Evolutionary conservation across 148 eudicot genomes (phyloP).

Genomic region (Chenopodium quinoa): DNA sequence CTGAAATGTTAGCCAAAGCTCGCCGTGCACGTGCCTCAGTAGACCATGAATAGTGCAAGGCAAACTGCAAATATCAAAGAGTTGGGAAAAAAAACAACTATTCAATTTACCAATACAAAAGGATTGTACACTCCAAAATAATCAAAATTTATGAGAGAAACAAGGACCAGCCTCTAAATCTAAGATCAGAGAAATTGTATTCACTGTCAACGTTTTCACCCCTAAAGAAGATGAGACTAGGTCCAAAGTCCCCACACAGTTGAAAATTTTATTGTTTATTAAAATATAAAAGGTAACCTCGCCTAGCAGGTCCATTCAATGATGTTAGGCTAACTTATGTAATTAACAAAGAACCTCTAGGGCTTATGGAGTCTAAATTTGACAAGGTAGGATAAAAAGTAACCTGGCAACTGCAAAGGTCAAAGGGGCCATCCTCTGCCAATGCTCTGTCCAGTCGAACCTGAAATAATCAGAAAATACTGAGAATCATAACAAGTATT

Average conservation of each 20-base stretch:
- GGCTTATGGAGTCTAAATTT: background rate
- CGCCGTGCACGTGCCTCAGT: conserved; percentile 98
- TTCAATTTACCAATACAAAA: background rate
- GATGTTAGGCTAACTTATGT: conserved; percentile 1
- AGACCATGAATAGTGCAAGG: conserved; percentile 99
- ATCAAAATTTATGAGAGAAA: background rate
- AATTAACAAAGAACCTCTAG: background rate
- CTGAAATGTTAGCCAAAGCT: conserved; percentile 94
- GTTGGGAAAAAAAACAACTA: background rate
- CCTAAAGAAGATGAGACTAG: background rate
- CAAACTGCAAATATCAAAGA: conserved; percentile 63
- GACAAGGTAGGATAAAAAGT: background rate
- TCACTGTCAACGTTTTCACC: background rate
- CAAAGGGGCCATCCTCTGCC: conserved; percentile 93
- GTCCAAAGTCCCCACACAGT: background rate
- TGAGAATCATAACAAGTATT: conserved; percentile 6
- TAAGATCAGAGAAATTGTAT: background rate
- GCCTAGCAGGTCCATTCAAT: background rate
- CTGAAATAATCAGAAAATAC: conserved; percentile 36
- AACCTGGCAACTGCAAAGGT: conserved; percentile 96
- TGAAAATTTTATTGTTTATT: background rate
- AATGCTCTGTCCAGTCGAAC: conserved; percentile 70
- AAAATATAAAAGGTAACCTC: background rate
- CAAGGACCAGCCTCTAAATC: background rate
- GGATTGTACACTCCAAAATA: background rate